phyloP scores from a whole-genome alignment of 805 yeast genomes.

The Hanseniaspora clermontiae region DNA sequence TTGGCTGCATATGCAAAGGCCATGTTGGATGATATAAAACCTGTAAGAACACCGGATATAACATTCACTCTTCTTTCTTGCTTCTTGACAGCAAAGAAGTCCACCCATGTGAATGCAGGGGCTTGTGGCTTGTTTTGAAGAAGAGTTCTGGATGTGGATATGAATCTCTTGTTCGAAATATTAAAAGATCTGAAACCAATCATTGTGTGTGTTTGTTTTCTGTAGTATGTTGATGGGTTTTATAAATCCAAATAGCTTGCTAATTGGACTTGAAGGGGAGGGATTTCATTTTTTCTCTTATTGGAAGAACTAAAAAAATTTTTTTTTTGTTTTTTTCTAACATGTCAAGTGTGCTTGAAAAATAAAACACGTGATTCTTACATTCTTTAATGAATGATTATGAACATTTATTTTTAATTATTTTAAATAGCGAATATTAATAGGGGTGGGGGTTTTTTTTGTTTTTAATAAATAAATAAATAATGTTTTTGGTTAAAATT shows the following conservation, averaged over 20 bases:
- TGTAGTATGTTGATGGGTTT: not conserved
- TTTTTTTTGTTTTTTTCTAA: too few relatives aligned
- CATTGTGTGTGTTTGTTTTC: not conserved
- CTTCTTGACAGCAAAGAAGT: slow-evolving; percentile 64
- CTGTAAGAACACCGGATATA: slow-evolving; percentile 55
- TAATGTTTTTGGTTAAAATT: not conserved
- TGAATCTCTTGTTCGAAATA: not conserved
- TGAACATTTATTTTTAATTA: too few relatives aligned
- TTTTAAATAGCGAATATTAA: too few relatives aligned
- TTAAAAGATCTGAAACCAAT: not conserved
- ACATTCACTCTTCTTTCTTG: slow-evolving; percentile 60
- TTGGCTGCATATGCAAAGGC: slow-evolving; percentile 72
- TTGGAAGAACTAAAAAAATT: not conserved
- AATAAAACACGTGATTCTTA: not conserved
- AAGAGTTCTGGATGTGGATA: not conserved
- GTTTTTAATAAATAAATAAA: not conserved
- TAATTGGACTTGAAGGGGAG: too few relatives aligned
- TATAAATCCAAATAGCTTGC: too few relatives aligned
- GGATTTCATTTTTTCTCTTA: not conserved
- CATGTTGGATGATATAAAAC: slow-evolving; percentile 47
- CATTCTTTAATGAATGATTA: not conserved
- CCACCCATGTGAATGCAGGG: slow-evolving; percentile 51
- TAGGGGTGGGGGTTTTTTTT: not conserved
- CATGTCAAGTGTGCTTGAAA: too few relatives aligned
- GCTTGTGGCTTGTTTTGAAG: not conserved